A percentile compares a stretch with the other conserved stretches of the same genome.
Evolutionary conservation across 352 stramenopile genomes (phyloP).

Genomic region (Thalassiosira livingstoniorum): DNA sequence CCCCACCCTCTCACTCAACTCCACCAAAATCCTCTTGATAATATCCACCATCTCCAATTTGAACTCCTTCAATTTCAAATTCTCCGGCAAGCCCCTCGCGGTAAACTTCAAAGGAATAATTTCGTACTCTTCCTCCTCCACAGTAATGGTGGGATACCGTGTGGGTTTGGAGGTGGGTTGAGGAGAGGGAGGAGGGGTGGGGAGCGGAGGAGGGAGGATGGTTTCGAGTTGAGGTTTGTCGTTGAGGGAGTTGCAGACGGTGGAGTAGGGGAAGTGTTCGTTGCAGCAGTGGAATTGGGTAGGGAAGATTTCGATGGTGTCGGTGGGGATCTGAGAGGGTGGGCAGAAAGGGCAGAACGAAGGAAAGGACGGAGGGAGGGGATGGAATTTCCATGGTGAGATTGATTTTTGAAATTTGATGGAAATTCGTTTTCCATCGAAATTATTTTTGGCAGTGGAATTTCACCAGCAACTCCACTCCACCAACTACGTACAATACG

Average conservation of each 20-base stretch:
- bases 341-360: too few relatives aligned
- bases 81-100: conserved; percentile 27
- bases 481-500: too few relatives aligned
- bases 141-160: conserved; percentile 50
- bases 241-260: conserved; percentile 15
- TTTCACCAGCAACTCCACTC: too few relatives aligned
- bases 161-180: conserved; percentile 31
- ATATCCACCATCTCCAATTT: conserved; percentile 53
- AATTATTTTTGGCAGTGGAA: too few relatives aligned
- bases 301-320: conserved; percentile 44
- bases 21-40: conserved; percentile 39
- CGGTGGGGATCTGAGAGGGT: conserved; percentile 35
- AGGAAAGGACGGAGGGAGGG: too few relatives aligned
- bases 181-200: too few relatives aligned
- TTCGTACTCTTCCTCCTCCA: conserved; percentile 33
- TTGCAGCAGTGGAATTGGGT: conserved; percentile 40
- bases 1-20: conserved; percentile 16
- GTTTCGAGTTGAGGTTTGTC: too few relatives aligned
- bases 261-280: conserved; percentile 40
- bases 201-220: too few relatives aligned
- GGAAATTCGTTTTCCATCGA: too few relatives aligned
- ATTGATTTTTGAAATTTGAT: too few relatives aligned
- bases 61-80: conserved; percentile 31
- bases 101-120: conserved; percentile 41
- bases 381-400: too few relatives aligned